Evolutionary conservation across 2,329 filamentous ascomycete species (phyloP).

Genomic region (Chaetomiaceae sp.): DNA sequence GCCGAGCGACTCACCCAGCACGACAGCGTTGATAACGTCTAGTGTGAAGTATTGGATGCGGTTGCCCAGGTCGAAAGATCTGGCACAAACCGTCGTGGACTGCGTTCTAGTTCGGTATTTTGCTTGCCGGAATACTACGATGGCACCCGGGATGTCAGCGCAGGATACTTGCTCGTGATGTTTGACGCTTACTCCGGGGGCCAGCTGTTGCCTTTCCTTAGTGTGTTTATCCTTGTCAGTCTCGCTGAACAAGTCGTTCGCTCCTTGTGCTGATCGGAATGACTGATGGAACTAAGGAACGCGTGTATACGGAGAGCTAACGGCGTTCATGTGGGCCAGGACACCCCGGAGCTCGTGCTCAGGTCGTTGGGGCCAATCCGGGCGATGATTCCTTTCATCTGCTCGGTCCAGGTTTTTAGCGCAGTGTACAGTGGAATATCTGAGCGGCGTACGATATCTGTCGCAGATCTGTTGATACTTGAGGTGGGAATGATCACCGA

Average conservation of each 20-base stretch:
- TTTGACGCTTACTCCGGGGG: constrained; percentile 37
- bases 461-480: background rate
- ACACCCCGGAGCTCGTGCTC: constrained; percentile 14
- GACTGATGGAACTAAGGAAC: constrained; percentile 15
- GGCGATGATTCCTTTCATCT: constrained; percentile 12
- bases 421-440: no score
- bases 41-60: constrained; percentile 40
- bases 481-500: background rate
- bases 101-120: constrained; percentile 41
- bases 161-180: background rate
- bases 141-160: background rate
- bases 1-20: constrained; percentile 45
- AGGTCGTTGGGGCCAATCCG: constrained; percentile 17
- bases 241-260: constrained; percentile 48
- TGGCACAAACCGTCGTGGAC: constrained; percentile 21
- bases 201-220: constrained; percentile 41
- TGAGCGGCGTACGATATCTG: background rate
- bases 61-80: background rate
- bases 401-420: no score
- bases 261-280: constrained; percentile 14
- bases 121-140: constrained; percentile 49
- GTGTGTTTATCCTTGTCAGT: constrained; percentile 43
- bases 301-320: constrained; percentile 12
- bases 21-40: constrained; percentile 49
- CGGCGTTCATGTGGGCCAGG: constrained; percentile 14